Evolutionary conservation across 805 yeast genomes (phyloP), one percentile per base, ranked within the genome.

Genomic region (Candida patagonica): DNA sequence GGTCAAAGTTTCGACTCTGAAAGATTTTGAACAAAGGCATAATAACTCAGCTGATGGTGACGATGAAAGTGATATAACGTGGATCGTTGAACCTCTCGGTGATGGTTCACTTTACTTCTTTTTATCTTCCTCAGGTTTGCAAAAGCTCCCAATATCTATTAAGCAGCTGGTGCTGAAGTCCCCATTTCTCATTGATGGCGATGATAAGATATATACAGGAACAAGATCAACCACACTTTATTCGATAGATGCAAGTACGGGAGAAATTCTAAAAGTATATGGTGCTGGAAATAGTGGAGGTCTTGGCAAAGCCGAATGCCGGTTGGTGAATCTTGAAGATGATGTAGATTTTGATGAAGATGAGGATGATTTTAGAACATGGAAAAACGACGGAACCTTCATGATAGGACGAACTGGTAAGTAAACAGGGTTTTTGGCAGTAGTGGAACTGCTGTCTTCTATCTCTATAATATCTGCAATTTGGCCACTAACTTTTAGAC

Each of bases 31-130:
- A 15, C 31, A 19, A 22, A 22, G 26, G 21, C 15, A 25, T 20
- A 32, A 40, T 13, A 9, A 13, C 8, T 20, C 37, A 20, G n/a
- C 35, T 13, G 57, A 57, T 2, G 65, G 65, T 15, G 31, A 9
- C 31, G 37, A 29, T 17, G 40, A 41, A 15, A 10, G 16, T 5
- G 64, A 66, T 16, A 51, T 70, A 38, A 73, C 80, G 0, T 83
- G 96, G 89, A 78, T 89, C 38, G 89, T 92, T 1, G 98, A 92
- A 50, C 97, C 97, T 0, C 73, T 71, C 47, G 79, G 78, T 4
- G 95, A 83, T 42, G 98, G 98, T 1, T 66, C 79, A 0, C 65
- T 92, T 3, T 88, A 79, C 57, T 85, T 78, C 55, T 89, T 89
- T 60, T 78, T 83, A 12, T 76, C 78, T 13, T 74, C 73, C 25